Conservation (phyloP, 441 rosid genomes). For the Populus hybrid region DNA sequence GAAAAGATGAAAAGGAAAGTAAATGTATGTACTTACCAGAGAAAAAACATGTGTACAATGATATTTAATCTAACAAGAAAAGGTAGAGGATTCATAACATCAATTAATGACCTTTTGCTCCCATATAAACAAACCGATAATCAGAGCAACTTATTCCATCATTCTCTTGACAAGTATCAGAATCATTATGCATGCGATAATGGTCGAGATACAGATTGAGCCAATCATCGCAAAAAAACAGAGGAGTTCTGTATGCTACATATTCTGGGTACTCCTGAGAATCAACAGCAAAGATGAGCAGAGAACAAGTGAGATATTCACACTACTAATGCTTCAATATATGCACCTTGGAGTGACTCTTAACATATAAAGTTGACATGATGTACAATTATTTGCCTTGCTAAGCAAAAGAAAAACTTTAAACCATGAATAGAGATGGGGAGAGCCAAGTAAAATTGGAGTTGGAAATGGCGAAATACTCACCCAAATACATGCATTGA, state of each 20-base stretch:
- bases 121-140: conserved; percentile 95
- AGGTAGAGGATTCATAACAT: conserved; percentile 1
- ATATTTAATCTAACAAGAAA: conserved; percentile 11
- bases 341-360: conserved; percentile 3
- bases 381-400: background rate
- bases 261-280: conserved; percentile 89
- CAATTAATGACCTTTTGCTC: conserved; percentile 66
- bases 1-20: conserved; percentile 24
- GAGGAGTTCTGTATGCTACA: conserved; percentile 68
- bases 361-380: background rate
- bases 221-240: conserved; percentile 80
- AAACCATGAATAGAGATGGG: background rate
- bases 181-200: conserved; percentile 64
- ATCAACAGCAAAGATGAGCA: conserved; percentile 24
- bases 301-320: conserved; percentile 11
- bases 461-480: background rate
- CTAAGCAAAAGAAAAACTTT: background rate
- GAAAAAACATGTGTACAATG: conserved; percentile 3
- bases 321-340: conserved; percentile 7
- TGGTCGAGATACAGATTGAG: conserved; percentile 79
- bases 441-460: background rate
- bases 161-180: conserved; percentile 41
- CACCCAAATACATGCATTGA: background rate
- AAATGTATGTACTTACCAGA: background rate
- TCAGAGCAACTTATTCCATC: conserved; percentile 82